phyloP scores from a whole-genome alignment of 2,329 filamentous ascomycete genomes.

The Sclerotinia subarctica region DNA sequence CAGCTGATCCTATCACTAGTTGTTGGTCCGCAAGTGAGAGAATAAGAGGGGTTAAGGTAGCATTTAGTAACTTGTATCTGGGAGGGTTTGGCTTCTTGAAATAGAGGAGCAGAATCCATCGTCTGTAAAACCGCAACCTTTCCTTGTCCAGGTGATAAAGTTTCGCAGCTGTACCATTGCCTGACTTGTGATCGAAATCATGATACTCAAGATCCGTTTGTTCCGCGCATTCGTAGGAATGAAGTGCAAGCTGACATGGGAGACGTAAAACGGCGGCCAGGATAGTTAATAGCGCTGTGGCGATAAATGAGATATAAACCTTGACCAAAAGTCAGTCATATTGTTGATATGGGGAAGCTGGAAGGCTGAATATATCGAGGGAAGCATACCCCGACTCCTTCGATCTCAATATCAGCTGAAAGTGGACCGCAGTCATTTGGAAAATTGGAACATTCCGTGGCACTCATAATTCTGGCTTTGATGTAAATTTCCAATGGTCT shows the following conservation, averaged over 20 bases:
- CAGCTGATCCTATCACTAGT: neutral
- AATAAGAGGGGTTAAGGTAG: neutral
- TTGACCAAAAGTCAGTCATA: neutral
- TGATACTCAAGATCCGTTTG: neutral
- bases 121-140: neutral
- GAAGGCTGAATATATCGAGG: no score
- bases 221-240: neutral
- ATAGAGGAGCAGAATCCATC: neutral
- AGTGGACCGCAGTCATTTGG: conserved; percentile 4
- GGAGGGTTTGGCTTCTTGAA: neutral
- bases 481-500: neutral
- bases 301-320: conserved; percentile 14
- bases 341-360: neutral
- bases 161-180: neutral
- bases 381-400: neutral
- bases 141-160: neutral
- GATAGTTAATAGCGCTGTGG: conserved; percentile 3
- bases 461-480: neutral
- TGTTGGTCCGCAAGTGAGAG: conserved; percentile 16
- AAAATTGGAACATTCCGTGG: neutral
- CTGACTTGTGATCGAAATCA: neutral
- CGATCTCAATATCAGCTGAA: neutral
- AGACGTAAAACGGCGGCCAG: neutral
- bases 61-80: neutral
- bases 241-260: conserved; percentile 2